A percentile compares a stretch with the other conserved stretches of the same genome.
Evolutionary conservation across 805 yeast species (phyloP).

Genomic region (Torulaspora microellipsoides): DNA sequence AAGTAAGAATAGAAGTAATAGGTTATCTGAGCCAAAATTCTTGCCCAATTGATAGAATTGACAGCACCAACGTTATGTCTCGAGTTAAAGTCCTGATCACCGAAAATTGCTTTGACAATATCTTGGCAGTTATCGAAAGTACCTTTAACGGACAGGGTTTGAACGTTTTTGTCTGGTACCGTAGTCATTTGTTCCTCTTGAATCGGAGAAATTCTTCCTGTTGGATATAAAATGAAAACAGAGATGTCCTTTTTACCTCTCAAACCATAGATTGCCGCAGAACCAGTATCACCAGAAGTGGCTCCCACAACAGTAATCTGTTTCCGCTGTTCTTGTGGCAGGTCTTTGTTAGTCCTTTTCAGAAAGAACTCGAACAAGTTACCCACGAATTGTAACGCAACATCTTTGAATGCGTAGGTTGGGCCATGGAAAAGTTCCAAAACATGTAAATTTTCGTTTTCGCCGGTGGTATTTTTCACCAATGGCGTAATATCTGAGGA

Average conservation of each 20-base stretch:
- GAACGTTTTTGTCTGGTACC: constrained; percentile 86
- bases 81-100: constrained; percentile 80
- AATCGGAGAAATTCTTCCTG: constrained; percentile 94
- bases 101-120: constrained; percentile 87
- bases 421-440: constrained; percentile 98
- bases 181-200: constrained; percentile 99
- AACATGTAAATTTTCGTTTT: constrained; percentile 56
- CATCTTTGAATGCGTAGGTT: constrained; percentile 98
- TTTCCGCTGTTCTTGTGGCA: constrained; percentile 58
- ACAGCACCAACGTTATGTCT: constrained; percentile 96
- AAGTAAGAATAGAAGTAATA: constrained; percentile 93
- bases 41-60: constrained; percentile 98
- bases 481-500: constrained; percentile 85
- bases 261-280: constrained; percentile 97
- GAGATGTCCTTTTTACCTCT: constrained; percentile 97
- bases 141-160: constrained; percentile 91
- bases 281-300: constrained; percentile 98
- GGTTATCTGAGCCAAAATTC: constrained; percentile 95
- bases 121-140: constrained; percentile 99
- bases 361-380: constrained; percentile 92
- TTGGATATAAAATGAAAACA: constrained; percentile 93
- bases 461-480: constrained; percentile 50
- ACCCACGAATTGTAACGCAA: constrained; percentile 96
- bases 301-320: constrained; percentile 97
- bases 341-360: constrained; percentile 59